Evolutionary conservation across 148 eudicot species (phyloP), one percentile per base, ranked within the genome.

Genomic region (Camellia lanceoleosa): DNA sequence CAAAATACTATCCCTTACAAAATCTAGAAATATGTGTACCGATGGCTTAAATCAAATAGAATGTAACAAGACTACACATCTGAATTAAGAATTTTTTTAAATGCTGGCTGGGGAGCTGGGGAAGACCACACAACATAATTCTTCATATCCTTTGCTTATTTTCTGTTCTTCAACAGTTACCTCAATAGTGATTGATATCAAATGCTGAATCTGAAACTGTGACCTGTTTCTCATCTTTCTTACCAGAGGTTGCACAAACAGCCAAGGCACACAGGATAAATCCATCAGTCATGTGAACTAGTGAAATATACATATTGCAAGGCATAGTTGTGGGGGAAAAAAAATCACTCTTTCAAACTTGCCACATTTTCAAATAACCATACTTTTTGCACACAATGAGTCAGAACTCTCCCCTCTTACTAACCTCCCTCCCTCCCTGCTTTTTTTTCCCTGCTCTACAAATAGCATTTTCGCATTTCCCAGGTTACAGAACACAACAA

Each of bases 161-260:
- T 76, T 14, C 16, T 14, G n/a, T 62, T 62, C 52, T 18, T 59
- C 67, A 16, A 61, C 47, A 43, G 15, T 5, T 41, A 23, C 38
- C 11, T 52, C 75, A 72, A 19, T 14, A 2, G 19, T 2, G 52
- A 75, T 62, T 52, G 38, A 59, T 67, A 18, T 10, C 12, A 64
- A 62, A 58, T 61, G 69, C 68, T 62, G 69, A 20, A 43, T 62
- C 58, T n/a, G 56, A 44, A 61, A 55, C 56, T 76, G 68, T 61
- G 19, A 10, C 49, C 14, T 2, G 77, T 66, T 58, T n/a, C 51
- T 41, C 77, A 18, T 58, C 77, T n/a, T 41, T 56, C 77, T 74
- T 1, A 42, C 15, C 51, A 74, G 49, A 56, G 52, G 64, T 74
- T 30, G 65, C 47, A 18, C 51, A 56, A 43, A 44, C 7, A 43